Conservation (phyloP, 306 rosid genomes). For the Citrullus mucosospermus region DNA sequence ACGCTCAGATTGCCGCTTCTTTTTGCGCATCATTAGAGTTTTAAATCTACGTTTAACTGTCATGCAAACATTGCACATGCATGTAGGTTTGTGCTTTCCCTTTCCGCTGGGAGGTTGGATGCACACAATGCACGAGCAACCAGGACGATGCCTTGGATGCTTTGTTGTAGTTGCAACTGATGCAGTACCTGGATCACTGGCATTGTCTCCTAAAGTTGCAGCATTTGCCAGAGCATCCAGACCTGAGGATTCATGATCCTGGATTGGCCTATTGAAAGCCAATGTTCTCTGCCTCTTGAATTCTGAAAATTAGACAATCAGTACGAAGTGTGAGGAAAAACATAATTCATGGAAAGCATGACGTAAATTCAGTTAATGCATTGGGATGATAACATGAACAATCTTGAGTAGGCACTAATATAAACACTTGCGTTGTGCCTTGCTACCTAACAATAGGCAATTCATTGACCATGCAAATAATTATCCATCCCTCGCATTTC, state of each 20-base stretch:
- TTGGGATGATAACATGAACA: background rate
- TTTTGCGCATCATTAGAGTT: conserved; percentile 91
- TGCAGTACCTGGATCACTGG: conserved; percentile 41
- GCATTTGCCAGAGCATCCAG: conserved; percentile 93
- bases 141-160: conserved; percentile 97
- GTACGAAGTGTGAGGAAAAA: background rate
- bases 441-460: background rate
- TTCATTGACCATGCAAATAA: background rate
- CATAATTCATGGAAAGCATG: background rate
- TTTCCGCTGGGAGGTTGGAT: conserved; percentile 99
- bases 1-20: conserved; percentile 92
- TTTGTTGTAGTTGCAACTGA: conserved; percentile 79
- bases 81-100: conserved; percentile 96
- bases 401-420: background rate
- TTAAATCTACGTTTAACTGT: conserved; percentile 94
- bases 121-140: conserved; percentile 99
- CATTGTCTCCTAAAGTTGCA: conserved; percentile 66
- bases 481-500: background rate
- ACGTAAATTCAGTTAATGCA: background rate
- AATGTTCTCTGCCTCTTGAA: conserved; percentile 53
- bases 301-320: conserved; percentile 27
- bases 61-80: conserved; percentile 90
- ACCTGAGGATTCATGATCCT: conserved; percentile 63
- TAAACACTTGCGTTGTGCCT: background rate
- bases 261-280: conserved; percentile 32